Evolutionary conservation across 2,329 filamentous ascomycete species (phyloP).

Genomic region (Cladosporium velox): DNA sequence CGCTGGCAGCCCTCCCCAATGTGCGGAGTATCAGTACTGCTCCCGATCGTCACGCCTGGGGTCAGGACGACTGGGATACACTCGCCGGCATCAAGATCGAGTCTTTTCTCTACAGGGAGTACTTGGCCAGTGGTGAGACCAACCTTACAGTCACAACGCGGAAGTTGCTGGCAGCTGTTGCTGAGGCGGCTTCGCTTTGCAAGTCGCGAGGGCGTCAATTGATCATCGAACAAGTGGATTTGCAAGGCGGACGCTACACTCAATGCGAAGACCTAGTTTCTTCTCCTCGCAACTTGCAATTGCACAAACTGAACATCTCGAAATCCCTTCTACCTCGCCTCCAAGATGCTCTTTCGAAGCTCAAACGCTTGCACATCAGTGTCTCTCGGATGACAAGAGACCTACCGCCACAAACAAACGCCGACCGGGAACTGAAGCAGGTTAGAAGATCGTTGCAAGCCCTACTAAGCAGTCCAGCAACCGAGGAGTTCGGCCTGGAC

Average conservation of each 20-base stretch:
- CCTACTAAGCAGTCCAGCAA: neutral
- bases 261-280: neutral
- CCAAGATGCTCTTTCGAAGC: neutral
- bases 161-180: neutral
- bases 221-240: neutral
- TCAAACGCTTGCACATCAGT: neutral
- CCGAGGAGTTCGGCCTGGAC: neutral
- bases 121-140: neutral
- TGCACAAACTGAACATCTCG: neutral
- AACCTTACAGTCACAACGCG: neutral
- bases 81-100: neutral
- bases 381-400: neutral
- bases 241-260: neutral
- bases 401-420: neutral
- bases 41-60: neutral
- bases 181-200: neutral
- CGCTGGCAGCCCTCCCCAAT: neutral
- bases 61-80: neutral
- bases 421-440: neutral
- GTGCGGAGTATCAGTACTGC: neutral
- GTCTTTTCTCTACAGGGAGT: neutral
- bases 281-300: neutral
- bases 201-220: neutral
- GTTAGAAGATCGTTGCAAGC: neutral
- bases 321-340: neutral